A percentile compares a stretch with the other conserved stretches of the same genome.
These are phyloP conservation scores for Lipomyces yamadae DNA, from an alignment of 805 yeast species.

Conservation along the genomic window DNA sequence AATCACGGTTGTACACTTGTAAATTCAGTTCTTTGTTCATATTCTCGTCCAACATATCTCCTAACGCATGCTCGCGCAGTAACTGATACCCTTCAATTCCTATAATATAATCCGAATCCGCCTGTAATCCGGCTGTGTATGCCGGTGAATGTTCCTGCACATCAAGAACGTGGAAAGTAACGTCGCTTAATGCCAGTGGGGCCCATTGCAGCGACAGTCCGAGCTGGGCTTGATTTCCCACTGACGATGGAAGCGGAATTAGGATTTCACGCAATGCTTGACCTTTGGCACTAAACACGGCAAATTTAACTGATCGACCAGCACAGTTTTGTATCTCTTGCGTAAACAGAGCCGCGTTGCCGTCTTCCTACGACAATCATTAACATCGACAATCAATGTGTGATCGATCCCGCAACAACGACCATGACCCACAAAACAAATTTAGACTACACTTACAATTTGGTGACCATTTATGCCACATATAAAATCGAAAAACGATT, in stretches of 20 bases:
- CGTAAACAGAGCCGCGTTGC: slow-evolving; percentile 23
- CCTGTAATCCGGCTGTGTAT: slow-evolving; percentile 75
- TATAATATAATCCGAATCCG: slow-evolving; percentile 84
- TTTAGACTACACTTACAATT: slow-evolving; percentile 39
- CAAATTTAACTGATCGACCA: slow-evolving; percentile 33
- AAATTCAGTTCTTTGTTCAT: slow-evolving; percentile 41
- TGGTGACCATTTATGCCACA: slow-evolving; percentile 79
- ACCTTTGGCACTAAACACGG: slow-evolving; percentile 39
- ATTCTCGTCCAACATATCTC: slow-evolving; percentile 27
- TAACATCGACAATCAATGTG: background rate
- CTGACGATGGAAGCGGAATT: slow-evolving; percentile 40
- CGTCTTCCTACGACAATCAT: slow-evolving; percentile 26
- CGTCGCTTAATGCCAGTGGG: slow-evolving; percentile 73
- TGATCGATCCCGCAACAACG: background rate
- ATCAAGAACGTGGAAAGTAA: slow-evolving; percentile 83
- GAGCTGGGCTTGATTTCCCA: slow-evolving; percentile 41
- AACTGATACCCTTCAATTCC: slow-evolving; percentile 79
- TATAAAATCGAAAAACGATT: slow-evolving; percentile 86
- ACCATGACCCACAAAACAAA: background rate
- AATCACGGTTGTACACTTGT: slow-evolving; percentile 86
- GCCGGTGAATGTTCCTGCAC: slow-evolving; percentile 82
- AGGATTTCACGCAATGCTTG: slow-evolving; percentile 49
- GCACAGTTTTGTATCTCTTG: slow-evolving; percentile 33
- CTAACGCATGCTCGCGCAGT: slow-evolving; percentile 23
- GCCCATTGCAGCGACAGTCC: slow-evolving; percentile 70